Conservation (phyloP, 1,139 yeast species). For the Martiniozyma asiatica region DNA sequence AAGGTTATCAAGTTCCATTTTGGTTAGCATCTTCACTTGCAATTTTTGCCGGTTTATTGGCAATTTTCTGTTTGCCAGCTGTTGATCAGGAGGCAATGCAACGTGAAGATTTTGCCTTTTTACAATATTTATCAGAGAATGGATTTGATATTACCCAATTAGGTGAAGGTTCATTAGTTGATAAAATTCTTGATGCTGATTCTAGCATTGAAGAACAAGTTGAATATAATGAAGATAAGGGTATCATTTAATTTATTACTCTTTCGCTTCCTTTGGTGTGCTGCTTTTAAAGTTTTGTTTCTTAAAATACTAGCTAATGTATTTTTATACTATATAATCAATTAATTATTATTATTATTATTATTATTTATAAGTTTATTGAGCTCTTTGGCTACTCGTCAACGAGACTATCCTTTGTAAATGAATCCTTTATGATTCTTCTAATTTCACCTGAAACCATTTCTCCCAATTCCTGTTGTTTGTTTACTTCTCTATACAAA, state of each 20-base stretch:
- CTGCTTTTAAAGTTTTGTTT: too few relatives aligned
- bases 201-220: slow-evolving; percentile 2
- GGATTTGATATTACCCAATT: slow-evolving; percentile 47
- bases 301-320: too few relatives aligned
- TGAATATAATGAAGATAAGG: slow-evolving; percentile 1
- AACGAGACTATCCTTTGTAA: too few relatives aligned
- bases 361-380: too few relatives aligned
- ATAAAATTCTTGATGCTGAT: slow-evolving; percentile 5
- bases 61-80: slow-evolving; percentile 63
- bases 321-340: too few relatives aligned
- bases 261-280: too few relatives aligned
- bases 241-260: too few relatives aligned
- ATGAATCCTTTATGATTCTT: too few relatives aligned
- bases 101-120: slow-evolving; percentile 62
- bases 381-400: too few relatives aligned
- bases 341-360: too few relatives aligned
- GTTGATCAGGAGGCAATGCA: slow-evolving; percentile 76
- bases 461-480: too few relatives aligned
- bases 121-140: slow-evolving; percentile 44
- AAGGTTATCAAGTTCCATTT: slow-evolving; percentile 52
- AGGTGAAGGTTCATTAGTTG: slow-evolving; percentile 26
- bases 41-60: slow-evolving; percentile 55
- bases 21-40: slow-evolving; percentile 73
- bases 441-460: too few relatives aligned
- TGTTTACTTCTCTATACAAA: slow-evolving; percentile 1